Conservation (phyloP, 495 filamentous ascomycete species). For the Xylaria bambusicola region DNA sequence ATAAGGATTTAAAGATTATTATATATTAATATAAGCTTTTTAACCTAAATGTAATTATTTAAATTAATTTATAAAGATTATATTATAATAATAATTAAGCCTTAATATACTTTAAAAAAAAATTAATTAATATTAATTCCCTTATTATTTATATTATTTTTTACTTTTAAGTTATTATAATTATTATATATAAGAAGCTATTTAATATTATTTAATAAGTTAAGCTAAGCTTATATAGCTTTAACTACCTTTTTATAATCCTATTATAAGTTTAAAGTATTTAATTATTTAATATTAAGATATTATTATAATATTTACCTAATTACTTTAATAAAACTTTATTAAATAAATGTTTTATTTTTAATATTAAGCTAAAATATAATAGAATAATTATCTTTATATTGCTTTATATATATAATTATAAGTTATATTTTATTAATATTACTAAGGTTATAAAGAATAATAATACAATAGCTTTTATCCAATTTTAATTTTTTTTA, state of each 20-base stretch:
- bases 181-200: slow-evolving; percentile 44
- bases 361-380: slow-evolving; percentile 40
- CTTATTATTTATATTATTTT: slow-evolving; percentile 25
- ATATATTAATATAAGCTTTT: slow-evolving; percentile 34
- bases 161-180: slow-evolving; percentile 33
- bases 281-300: not conserved
- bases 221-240: slow-evolving; percentile 39
- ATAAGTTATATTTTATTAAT: slow-evolving; percentile 41
- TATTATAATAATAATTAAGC: slow-evolving; percentile 45
- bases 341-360: slow-evolving; percentile 34
- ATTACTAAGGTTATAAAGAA: slow-evolving; percentile 35
- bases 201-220: slow-evolving; percentile 24
- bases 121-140: slow-evolving; percentile 37
- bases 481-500: slow-evolving; percentile 25
- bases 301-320: slow-evolving; percentile 32
- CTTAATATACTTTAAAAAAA: slow-evolving; percentile 37
- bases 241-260: slow-evolving; percentile 28
- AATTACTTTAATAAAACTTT: slow-evolving; percentile 34
- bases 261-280: slow-evolving; percentile 19
- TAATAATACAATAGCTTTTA: slow-evolving; percentile 25
- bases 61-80: slow-evolving; percentile 34
- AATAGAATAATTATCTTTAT: slow-evolving; percentile 24
- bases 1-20: slow-evolving; percentile 41
- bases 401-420: slow-evolving; percentile 29
- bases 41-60: slow-evolving; percentile 31